Evolutionary conservation across 495 filamentous ascomycete species (phyloP).

Genomic region (Neurospora hispaniola): DNA sequence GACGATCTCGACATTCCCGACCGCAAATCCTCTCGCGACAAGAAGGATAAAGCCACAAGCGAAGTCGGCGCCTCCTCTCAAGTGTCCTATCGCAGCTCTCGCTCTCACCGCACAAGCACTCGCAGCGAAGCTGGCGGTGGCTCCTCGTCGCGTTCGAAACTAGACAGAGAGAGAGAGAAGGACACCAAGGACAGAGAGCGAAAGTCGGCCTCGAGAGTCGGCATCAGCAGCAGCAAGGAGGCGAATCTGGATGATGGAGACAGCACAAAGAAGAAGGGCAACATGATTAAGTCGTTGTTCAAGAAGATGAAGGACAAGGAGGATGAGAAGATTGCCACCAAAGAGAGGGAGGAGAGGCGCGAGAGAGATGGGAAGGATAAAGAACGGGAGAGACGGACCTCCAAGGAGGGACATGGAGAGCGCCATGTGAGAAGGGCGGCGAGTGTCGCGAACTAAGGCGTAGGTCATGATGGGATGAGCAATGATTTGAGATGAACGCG

Average conservation of each 20-base stretch:
- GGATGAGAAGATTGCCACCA: slow-evolving; percentile 13
- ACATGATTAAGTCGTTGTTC: slow-evolving; percentile 42
- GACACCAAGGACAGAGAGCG: slow-evolving; percentile 6
- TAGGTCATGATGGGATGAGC: neutral
- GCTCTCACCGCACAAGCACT: slow-evolving; percentile 15
- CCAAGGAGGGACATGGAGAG: neutral
- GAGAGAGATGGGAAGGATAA: neutral
- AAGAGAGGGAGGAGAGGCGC: slow-evolving; percentile 4
- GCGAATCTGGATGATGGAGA: slow-evolving; percentile 11
- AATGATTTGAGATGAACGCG: neutral
- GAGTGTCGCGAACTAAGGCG: neutral
- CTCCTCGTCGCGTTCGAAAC: neutral
- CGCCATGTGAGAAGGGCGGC: neutral
- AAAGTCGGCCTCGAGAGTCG: neutral
- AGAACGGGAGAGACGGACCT: neutral
- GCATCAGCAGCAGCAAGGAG: slow-evolving; percentile 10
- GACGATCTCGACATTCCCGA: neutral
- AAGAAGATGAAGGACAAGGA: slow-evolving; percentile 38
- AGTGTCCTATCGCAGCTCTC: slow-evolving; percentile 9
- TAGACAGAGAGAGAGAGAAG: neutral
- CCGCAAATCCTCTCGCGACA: neutral
- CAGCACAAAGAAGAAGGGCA: slow-evolving; percentile 34
- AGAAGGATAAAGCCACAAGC: neutral
- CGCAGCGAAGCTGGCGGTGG: slow-evolving; percentile 15
- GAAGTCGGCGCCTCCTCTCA: neutral